Percentiles rank a stretch among this genome's conserved stretches.
phyloP scores from a whole-genome alignment of 148 eudicot species.

The Suaeda aralocaspica region DNA sequence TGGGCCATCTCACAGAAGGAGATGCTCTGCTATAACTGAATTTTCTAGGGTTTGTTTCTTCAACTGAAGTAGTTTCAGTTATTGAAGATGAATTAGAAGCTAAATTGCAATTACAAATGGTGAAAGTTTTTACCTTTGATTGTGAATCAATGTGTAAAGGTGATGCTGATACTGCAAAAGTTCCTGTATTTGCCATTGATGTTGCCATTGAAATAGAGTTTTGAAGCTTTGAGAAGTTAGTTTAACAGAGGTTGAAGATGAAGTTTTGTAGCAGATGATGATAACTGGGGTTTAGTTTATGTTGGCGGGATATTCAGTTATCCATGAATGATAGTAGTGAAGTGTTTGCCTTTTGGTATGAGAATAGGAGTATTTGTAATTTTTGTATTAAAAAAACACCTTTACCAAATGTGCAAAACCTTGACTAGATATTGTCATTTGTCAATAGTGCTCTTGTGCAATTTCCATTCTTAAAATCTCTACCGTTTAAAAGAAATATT shows the following conservation, averaged over 20 bases:
- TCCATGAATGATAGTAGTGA: no score
- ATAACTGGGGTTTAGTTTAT: neutral
- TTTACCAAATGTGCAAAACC: no score
- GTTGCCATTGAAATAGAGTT: constrained; percentile 12
- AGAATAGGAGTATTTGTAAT: no score
- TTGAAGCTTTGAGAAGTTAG: neutral
- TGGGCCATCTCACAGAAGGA: constrained; percentile 91
- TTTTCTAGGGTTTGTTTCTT: constrained; percentile 33
- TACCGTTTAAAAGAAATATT: no score
- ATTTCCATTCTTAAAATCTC: no score
- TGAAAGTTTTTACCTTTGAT: constrained; percentile 40
- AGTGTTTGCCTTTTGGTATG: no score
- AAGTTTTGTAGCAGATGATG: neutral
- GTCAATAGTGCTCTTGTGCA: no score
- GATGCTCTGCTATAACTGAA: constrained; percentile 77
- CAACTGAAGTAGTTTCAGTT: constrained; percentile 23
- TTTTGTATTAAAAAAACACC: no score
- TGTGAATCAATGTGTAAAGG: constrained; percentile 31
- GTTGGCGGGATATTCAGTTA: constrained; percentile 12
- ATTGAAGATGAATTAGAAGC: constrained; percentile 37
- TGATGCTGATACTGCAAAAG: constrained; percentile 37
- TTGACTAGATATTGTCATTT: no score
- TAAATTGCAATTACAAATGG: constrained; percentile 31
- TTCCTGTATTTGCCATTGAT: constrained; percentile 45
- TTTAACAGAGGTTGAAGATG: neutral